Evolutionary conservation across 441 rosid species (phyloP), one percentile per base, ranked within the genome.

Genomic region (Biscutella laevigata): DNA sequence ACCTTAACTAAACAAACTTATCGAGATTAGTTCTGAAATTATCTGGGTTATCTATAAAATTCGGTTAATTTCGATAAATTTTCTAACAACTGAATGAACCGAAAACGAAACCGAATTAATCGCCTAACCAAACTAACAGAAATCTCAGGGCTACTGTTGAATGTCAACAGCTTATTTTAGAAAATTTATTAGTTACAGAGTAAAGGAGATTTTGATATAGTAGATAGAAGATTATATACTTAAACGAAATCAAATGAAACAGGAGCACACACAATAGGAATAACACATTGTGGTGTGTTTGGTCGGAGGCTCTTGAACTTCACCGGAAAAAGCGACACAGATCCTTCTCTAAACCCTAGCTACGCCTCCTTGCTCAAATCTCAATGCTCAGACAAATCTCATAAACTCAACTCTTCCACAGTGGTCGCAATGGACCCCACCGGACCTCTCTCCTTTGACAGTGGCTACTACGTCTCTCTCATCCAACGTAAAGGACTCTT

Each of bases 251-350:
- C 25, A 5, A 22, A n/a, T 51, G 53, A 7, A 47, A 55, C 66
- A 80, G 88, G 95, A 19, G 92, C 81, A 7, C 94, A 87, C 56
- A 82, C 83, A 1, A 70, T 84, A n/a, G 90, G 90, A 30, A 63
- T 74, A 24, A 77, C 78, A 7, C 94, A 27, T 19, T 87, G 90
- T 55, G 75, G 61, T 19, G 61, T 77, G 46, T 73, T 81, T 53
- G 55, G 74, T 53, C 72, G 71, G 22, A 61, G 92, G 48, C 71
- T 86, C 2, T 81, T 70, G 53, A 86, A 86, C 69, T 86, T 86
- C 82, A 73, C 85, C 8, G 89, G 87, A 29, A 79, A 77, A 35
- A 85, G 82, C 0, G 87, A 75, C 30, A 54, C 72, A 4, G 89
- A 86, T 51, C 92, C 89, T 42, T 67, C 81, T 0, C 52, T 86